Percentiles rank a stretch among this genome's conserved stretches.
Conservation (phyloP, 805 yeast species). For the Ogataea allantospora region DNA sequence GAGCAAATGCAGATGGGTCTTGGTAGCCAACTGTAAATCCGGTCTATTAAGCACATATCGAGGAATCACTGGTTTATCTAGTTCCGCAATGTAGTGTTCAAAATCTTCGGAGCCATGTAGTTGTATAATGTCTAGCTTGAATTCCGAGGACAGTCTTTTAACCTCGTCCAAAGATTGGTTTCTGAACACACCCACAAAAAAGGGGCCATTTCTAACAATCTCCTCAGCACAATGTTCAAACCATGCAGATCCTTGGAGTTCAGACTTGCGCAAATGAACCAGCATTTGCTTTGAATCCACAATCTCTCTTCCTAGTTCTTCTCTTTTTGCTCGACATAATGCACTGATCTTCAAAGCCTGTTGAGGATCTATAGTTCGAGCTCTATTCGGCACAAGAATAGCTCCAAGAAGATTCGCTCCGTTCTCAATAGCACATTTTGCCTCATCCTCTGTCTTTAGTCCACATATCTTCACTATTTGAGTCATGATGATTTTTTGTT, state of each 20-base stretch:
- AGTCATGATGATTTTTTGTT: slow-evolving; percentile 1
- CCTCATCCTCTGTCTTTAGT: slow-evolving; percentile 63
- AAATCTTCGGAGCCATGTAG: slow-evolving; percentile 77
- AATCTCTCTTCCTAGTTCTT: slow-evolving; percentile 21
- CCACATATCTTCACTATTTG: slow-evolving; percentile 87
- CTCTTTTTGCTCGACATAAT: slow-evolving; percentile 24
- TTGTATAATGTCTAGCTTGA: slow-evolving; percentile 75
- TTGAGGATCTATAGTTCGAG: slow-evolving; percentile 58
- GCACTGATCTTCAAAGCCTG: slow-evolving; percentile 48
- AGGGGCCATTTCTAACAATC: slow-evolving; percentile 51
- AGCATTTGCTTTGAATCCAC: slow-evolving; percentile 28
- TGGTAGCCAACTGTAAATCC: slow-evolving; percentile 24
- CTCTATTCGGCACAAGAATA: slow-evolving; percentile 80
- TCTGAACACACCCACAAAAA: slow-evolving; percentile 84
- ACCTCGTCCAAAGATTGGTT: slow-evolving; percentile 75
- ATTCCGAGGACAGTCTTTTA: slow-evolving; percentile 37
- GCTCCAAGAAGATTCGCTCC: slow-evolving; percentile 84
- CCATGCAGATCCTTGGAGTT: slow-evolving; percentile 33
- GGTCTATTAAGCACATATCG: slow-evolving; percentile 65
- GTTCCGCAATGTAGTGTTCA: slow-evolving; percentile 39
- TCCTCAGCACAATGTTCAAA: slow-evolving; percentile 30
- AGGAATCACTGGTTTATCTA: slow-evolving; percentile 62
- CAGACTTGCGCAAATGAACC: slow-evolving; percentile 20
- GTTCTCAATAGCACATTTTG: slow-evolving; percentile 59
- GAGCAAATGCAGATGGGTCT: slow-evolving; percentile 42